Percentiles rank a stretch among this genome's conserved stretches.
These are phyloP conservation scores for Lachnellula cervina DNA, from an alignment of 2,329 filamentous ascomycete species.

Conservation along the genomic window DNA sequence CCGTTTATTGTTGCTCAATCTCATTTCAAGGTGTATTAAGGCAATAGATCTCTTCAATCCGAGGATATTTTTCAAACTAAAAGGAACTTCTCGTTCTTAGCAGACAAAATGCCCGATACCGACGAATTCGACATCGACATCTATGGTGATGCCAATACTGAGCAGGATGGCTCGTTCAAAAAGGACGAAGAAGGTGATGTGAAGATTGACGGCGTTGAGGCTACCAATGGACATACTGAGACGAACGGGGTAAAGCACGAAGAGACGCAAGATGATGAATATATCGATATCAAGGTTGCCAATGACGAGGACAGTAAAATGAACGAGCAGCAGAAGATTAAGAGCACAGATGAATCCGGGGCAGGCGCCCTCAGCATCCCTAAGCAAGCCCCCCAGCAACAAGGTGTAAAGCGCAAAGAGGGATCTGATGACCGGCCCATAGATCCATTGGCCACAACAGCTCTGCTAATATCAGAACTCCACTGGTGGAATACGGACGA, in stretches of 20 bases:
- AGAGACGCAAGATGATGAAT: constrained; percentile 38
- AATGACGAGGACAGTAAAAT: constrained; percentile 31
- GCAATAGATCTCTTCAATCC: constrained; percentile 21
- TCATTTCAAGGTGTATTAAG: constrained; percentile 24
- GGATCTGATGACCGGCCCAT: constrained; percentile 54
- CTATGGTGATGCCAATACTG: constrained; percentile 55
- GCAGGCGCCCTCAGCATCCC: constrained; percentile 32
- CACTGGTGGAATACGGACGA: constrained; percentile 98
- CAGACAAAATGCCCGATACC: constrained; percentile 51
- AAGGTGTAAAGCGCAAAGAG: constrained; percentile 58
- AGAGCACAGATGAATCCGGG: constrained; percentile 37
- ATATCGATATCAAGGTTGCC: constrained; percentile 38
- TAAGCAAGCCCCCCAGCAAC: constrained; percentile 39
- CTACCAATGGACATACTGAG: constrained; percentile 17
- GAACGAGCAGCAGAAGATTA: constrained; percentile 38
- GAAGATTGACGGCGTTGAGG: constrained; percentile 33
- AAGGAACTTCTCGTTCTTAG: constrained; percentile 9
- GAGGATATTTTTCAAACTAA: constrained; percentile 6
- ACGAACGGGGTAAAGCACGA: constrained; percentile 26
- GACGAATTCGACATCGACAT: constrained; percentile 71
- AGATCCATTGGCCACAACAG: constrained; percentile 58
- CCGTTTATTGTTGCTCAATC: constrained; percentile 24
- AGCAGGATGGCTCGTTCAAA: constrained; percentile 37
- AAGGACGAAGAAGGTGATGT: constrained; percentile 35
- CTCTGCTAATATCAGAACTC: constrained; percentile 81